These are phyloP conservation scores for Schizophyllum commune DNA, from an alignment of 1,284 basidiomycete genomes.

Conservation along the genomic window DNA sequence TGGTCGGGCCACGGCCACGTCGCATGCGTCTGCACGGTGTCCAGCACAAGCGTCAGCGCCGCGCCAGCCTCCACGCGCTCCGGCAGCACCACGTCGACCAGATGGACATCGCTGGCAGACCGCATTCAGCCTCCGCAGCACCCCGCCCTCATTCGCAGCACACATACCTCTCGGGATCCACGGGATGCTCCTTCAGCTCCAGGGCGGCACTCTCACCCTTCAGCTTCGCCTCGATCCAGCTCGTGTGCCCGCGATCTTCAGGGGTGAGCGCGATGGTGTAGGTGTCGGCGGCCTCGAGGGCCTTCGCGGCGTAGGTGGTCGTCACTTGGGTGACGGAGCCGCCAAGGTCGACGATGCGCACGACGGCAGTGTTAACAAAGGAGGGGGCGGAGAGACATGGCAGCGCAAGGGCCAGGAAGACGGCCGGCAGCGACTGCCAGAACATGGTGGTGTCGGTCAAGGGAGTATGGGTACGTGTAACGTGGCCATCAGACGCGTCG, in stretches of 20 bases:
- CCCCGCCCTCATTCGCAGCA: constrained; percentile 2
- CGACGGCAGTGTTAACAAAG: constrained; percentile 83
- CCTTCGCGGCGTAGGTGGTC: constrained; percentile 81
- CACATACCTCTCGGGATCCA: constrained; percentile 44
- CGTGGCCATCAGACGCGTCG: background rate
- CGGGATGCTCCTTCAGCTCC: constrained; percentile 41
- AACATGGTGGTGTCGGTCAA: background rate
- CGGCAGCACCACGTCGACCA: constrained; percentile 39
- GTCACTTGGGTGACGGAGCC: constrained; percentile 80
- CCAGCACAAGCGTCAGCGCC: constrained; percentile 68
- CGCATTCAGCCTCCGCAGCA: constrained; percentile 4
- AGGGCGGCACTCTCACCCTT: constrained; percentile 64
- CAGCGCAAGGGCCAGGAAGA: constrained; percentile 25
- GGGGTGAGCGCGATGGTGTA: constrained; percentile 69
- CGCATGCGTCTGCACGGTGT: constrained; percentile 69
- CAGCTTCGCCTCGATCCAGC: constrained; percentile 73
- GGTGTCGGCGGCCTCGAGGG: constrained; percentile 51
- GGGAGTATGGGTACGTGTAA: background rate
- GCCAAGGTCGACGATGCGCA: constrained; percentile 81
- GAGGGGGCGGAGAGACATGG: constrained; percentile 20
- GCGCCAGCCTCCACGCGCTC: constrained; percentile 35
- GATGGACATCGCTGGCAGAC: constrained; percentile 28
- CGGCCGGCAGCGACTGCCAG: constrained; percentile 32
- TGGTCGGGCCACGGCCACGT: constrained; percentile 69
- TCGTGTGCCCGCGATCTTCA: constrained; percentile 59